Percentiles rank a stretch among this genome's conserved stretches.
Conservation (phyloP, 164 flowering plant genomes). For the Euptelea pleiosperma region DNA sequence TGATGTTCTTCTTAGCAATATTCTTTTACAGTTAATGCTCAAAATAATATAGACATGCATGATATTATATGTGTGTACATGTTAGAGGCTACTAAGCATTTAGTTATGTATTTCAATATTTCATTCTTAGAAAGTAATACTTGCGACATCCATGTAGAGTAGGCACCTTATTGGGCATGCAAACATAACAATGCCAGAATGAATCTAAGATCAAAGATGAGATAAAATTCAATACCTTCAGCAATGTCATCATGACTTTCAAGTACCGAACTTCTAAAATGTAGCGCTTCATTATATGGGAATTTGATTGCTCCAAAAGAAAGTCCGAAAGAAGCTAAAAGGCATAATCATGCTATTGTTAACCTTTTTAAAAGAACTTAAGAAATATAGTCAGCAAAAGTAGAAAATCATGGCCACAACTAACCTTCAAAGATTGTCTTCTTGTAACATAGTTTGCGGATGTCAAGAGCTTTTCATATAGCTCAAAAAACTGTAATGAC, state of each 20-base stretch:
- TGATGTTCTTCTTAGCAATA: too few relatives aligned
- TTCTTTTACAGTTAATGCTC: too few relatives aligned
- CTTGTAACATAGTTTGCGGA: constrained; percentile 93
- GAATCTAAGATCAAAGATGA: not conserved
- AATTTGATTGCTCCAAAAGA: constrained; percentile 87
- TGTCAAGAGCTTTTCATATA: constrained; percentile 71
- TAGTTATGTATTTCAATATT: not conserved
- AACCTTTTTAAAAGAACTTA: constrained; percentile 7
- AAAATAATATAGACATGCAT: too few relatives aligned
- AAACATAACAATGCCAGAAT: not conserved
- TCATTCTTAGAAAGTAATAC: too few relatives aligned
- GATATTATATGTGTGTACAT: too few relatives aligned
- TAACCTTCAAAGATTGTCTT: constrained; percentile 94
- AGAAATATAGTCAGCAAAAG: not conserved
- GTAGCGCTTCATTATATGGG: constrained; percentile 88
- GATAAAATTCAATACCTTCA: constrained; percentile 33
- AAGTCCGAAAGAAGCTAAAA: constrained; percentile 93
- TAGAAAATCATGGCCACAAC: constrained; percentile 18
- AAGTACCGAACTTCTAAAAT: constrained; percentile 75
- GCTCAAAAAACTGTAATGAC: constrained; percentile 76
- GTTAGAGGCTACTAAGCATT: too few relatives aligned
- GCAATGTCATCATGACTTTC: constrained; percentile 84
- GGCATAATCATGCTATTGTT: constrained; percentile 13
- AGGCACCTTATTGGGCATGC: too few relatives aligned
- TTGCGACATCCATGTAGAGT: too few relatives aligned